Evolutionary conservation across 73 alveolate genomes (phyloP), one percentile per base, ranked within the genome.

Genomic region (Urostyla sp.): DNA sequence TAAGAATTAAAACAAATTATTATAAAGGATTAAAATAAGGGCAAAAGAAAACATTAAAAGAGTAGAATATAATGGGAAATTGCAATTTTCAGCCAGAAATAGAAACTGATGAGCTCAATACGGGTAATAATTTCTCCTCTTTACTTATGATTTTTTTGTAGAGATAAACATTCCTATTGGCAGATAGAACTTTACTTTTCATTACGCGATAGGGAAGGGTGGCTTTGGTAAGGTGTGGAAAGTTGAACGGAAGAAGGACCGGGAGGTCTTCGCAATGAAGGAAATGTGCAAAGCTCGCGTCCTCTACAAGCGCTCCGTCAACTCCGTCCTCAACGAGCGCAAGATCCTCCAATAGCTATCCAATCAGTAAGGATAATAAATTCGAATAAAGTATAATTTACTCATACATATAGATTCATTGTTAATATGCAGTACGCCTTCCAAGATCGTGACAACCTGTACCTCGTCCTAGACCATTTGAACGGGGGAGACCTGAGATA

Each of bases 171-270:
- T 16, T 4, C 38, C 48, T 20, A 15, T 66, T 6, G 49, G 45
- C 15, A 48, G 57, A 35, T 23, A 66, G n/a, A 54, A 75, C 63
- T 75, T 75, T 48, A 4, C 6, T 6, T 34, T 30, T 28, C 74
- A 76, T 21, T 76, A 76, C 37, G 52, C 72, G 5, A 69, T 27
- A 6, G 69, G 55, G 20, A 44, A 69, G 34, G 61, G 72, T 4
- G 84, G 84, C 21, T 66, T 66, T 44, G 80, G 80, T 21, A 49
- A 66, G 52, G 80, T 66, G 46, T 66, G 80, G 80, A 66, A 66
- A 44, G 80, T 66, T 8, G 80, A 66, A 21, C 37, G 66, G 24
- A 66, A 66, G 44, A 44, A 44, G 67, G 66, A 66, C 20, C 45
- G 49, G 74, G 23, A 52, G 49, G 59, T 69, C 23, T 66, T 40